Percentiles rank a stretch among this genome's conserved stretches.
Evolutionary conservation across 495 filamentous ascomycete species (phyloP).

Genomic region (Neurospora africana): DNA sequence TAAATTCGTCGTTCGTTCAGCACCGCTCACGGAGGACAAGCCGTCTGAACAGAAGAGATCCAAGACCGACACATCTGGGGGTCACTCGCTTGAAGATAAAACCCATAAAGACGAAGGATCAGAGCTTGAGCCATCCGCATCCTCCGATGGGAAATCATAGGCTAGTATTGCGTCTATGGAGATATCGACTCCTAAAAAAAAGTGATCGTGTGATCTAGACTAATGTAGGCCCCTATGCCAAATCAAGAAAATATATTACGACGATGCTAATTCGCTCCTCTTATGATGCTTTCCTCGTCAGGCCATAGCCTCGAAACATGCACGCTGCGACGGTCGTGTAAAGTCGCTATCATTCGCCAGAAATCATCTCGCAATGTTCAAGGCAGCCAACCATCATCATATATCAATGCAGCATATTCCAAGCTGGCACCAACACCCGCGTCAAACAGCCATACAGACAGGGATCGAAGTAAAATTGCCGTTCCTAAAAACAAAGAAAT

Average conservation of each 20-base stretch:
- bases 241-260: neutral
- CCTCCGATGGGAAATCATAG: neutral
- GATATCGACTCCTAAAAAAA: neutral
- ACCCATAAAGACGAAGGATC: neutral
- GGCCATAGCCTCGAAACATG: neutral
- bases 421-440: neutral
- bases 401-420: neutral
- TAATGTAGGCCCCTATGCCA: neutral
- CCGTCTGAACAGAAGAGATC: neutral
- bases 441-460: neutral
- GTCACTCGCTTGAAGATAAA: neutral
- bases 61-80: neutral
- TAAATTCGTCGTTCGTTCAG: conserved; percentile 31
- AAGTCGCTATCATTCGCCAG: too few relatives aligned
- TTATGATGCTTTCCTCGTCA: neutral
- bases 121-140: neutral
- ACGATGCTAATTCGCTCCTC: neutral
- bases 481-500: neutral
- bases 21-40: neutral
- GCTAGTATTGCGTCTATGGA: neutral
- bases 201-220: neutral
- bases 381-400: too few relatives aligned
- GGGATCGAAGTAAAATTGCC: neutral
- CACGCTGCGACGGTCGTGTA: neutral
- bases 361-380: too few relatives aligned